These are phyloP conservation scores for Vitis amurensis DNA, from an alignment of 164 flowering plant species.

Conservation along the genomic window DNA sequence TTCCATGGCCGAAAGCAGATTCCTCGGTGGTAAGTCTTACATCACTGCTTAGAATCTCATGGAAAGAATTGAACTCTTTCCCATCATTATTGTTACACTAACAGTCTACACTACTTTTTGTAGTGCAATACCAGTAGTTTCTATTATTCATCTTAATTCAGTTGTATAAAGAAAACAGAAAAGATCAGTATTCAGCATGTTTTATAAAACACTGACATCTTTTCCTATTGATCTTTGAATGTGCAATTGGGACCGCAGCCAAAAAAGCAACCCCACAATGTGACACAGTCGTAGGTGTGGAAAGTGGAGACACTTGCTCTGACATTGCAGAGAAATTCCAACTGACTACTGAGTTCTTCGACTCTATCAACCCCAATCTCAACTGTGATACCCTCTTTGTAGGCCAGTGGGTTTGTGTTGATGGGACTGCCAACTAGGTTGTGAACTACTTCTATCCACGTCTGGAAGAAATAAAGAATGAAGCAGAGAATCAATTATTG, in stretches of 20 bases:
- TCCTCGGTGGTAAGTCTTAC: constrained; percentile 8
- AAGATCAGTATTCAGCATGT: neutral
- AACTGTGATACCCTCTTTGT: constrained; percentile 32
- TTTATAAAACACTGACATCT: neutral
- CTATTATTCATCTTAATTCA: no score
- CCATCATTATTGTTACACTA: no score
- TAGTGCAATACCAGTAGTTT: no score
- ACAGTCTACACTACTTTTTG: no score
- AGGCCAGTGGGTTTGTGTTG: constrained; percentile 41
- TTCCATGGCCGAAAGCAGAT: constrained; percentile 20
- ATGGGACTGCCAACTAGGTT: neutral
- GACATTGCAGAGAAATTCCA: constrained; percentile 15
- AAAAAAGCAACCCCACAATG: constrained; percentile 3
- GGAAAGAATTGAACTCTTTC: no score
- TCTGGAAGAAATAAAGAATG: neutral
- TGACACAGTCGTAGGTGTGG: constrained; percentile 22
- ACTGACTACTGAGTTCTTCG: constrained; percentile 15
- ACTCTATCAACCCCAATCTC: constrained; percentile 37
- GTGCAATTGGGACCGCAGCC: neutral
- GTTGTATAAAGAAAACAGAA: neutral
- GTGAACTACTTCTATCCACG: no score
- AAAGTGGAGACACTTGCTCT: constrained; percentile 37
- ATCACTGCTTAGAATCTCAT: neutral
- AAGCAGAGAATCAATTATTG: no score
- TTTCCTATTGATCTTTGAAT: neutral